phyloP scores from a whole-genome alignment of 345 rosid genomes.

The Cardamine chenopodiifolia region DNA sequence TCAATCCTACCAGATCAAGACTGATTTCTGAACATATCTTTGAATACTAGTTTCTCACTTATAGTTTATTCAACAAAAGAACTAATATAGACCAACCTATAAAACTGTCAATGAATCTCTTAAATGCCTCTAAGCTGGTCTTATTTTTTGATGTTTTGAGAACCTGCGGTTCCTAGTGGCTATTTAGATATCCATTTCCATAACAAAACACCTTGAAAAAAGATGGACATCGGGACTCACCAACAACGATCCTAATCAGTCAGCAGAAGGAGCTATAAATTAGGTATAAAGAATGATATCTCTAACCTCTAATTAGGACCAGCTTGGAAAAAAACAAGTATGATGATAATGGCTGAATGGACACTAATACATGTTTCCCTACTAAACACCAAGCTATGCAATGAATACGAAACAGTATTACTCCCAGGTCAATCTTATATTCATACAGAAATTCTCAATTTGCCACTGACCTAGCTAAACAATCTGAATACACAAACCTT shows the following conservation, averaged over 20 bases:
- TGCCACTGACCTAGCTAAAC: neutral
- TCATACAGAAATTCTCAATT: conserved; percentile 7
- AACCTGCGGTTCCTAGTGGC: neutral
- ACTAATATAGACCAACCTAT: neutral
- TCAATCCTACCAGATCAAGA: neutral
- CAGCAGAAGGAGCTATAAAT: conserved; percentile 1
- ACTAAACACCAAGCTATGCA: neutral
- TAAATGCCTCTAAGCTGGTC: neutral
- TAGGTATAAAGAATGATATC: neutral
- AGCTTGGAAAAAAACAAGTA: neutral
- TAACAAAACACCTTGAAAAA: neutral
- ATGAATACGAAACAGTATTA: neutral
- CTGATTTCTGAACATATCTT: neutral
- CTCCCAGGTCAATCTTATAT: conserved; percentile 9
- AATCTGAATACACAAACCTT: conserved; percentile 26
- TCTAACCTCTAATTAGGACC: neutral
- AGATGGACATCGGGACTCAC: neutral
- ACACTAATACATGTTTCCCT: neutral
- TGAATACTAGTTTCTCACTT: neutral
- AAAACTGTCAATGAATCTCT: neutral
- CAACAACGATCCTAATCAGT: conserved; percentile 2
- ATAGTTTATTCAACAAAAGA: neutral
- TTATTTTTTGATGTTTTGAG: neutral
- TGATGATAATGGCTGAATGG: neutral
- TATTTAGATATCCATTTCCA: neutral